Conservation (phyloP, 345 rosid genomes). For the Eucalyptus viminalis region DNA sequence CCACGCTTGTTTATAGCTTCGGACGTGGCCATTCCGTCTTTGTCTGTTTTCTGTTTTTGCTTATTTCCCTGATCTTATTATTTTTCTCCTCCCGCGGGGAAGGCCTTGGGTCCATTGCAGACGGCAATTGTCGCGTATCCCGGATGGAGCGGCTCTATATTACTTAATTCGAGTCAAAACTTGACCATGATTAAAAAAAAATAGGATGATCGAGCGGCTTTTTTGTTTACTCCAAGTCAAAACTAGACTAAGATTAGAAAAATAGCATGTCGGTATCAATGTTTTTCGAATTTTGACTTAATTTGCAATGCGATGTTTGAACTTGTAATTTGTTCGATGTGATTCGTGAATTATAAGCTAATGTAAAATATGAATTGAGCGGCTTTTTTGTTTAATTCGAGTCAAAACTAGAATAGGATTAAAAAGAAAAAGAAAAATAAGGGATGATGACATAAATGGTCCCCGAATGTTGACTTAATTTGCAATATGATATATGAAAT, state of each 20-base stretch:
- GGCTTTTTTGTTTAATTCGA: no score
- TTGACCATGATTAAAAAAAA: neutral
- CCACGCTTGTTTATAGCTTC: neutral
- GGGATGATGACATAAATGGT: rapidly evolving
- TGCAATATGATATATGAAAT: neutral
- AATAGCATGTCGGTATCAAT: no score
- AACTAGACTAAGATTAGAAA: no score
- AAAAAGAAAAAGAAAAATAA: no score
- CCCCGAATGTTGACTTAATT: neutral
- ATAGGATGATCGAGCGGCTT: neutral
- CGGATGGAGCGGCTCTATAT: neutral
- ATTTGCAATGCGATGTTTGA: rapidly evolving
- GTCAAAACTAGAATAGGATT: no score
- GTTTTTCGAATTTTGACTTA: no score
- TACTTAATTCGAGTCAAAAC: neutral
- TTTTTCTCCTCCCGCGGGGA: neutral
- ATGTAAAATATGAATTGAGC: no score
- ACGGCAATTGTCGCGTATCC: neutral
- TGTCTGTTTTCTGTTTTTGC: neutral
- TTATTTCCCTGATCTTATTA: neutral
- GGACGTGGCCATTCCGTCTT: neutral
- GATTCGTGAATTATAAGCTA: rapidly evolving
- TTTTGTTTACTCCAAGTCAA: no score
- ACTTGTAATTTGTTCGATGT: no score
- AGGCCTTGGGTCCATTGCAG: neutral